Base-by-base conservation (phyloP, 345 rosid species). In the Salix purpurea region DNA sequence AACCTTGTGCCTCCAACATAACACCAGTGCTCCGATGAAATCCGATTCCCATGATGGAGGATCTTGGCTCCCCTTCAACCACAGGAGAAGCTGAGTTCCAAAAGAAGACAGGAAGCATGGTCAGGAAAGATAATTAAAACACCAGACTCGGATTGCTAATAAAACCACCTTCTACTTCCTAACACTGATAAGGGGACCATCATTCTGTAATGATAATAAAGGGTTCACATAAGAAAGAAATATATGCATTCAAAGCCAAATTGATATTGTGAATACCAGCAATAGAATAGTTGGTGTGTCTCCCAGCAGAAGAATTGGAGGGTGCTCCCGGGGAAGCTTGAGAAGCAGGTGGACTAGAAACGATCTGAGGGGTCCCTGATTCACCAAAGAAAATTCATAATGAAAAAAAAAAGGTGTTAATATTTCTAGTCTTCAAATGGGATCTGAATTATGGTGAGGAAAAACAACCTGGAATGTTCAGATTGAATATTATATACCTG, bases 31-130 rank as follows among this genome's bases (percentile, higher is more conserved):
- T 85, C 50, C 73, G n/a, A 76, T 84, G 83, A 28, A 80, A 71
- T 16, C 88, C 87, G 40, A 84, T 66, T 40, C 87, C 90, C 83
- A 79, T 62, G 36, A 86, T 79, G 76, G 80, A 76, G 37, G 87
- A 80, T 73, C 88, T 79, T 44, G 91, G 85, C 61, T 89, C 79
- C 69, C 76, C 83, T 71, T 82, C 85, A 78, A 80, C 74, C 79
- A 80, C 69, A 19, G 90, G 89, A 72, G 92, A 76, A 12, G 89
- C 92, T 89, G 82, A 11, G 71, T 40, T 65, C 15, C 24, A 66
- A n/a, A 65, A 76, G 14, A 19, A 28, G 44, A 65, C 19, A 7
- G 9, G n/a, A 65, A 75, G 36, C 21, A 61, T 11, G 18, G n/a
- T 13, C n/a, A 26, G 58, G 5, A 19, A 56, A 69, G 23, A 10